Evolutionary conservation across 306 rosid species (phyloP).

Genomic region (Geum urbanum): DNA sequence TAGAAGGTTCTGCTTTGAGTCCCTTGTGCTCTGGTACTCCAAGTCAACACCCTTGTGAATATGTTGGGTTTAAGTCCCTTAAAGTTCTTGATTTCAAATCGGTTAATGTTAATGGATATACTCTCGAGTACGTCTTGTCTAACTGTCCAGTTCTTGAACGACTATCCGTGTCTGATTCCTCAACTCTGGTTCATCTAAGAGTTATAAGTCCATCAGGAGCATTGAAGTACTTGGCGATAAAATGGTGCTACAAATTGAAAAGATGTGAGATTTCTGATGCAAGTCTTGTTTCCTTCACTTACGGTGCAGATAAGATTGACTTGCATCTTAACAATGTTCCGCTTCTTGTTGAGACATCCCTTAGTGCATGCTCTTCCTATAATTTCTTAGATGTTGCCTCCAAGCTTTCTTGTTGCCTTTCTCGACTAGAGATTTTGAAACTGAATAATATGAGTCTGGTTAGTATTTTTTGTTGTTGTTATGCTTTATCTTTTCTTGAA

Average conservation of each 20-base stretch:
- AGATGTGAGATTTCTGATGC: slow-evolving; percentile 1
- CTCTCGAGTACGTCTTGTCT: not conserved
- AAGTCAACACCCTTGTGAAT: not conserved
- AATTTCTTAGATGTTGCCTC: not conserved
- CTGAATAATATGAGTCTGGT: not conserved
- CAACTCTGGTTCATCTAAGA: not conserved
- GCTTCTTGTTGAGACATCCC: slow-evolving; percentile 6
- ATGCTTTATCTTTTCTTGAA: not conserved
- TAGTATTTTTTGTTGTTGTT: not conserved
- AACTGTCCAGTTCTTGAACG: slow-evolving; percentile 5
- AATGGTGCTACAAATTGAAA: not conserved
- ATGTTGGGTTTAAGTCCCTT: not conserved
- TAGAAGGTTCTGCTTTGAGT: not conserved
- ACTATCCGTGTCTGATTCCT: not conserved
- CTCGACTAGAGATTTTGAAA: slow-evolving; percentile 1
- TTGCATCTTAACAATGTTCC: slow-evolving; percentile 5
- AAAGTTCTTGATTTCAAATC: not conserved
- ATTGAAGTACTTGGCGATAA: not conserved
- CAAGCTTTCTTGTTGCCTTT: not conserved
- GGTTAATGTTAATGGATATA: not conserved
- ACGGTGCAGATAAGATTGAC: not conserved
- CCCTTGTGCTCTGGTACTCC: not conserved
- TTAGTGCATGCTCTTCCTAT: not conserved
- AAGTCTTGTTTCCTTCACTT: slow-evolving; percentile 3
- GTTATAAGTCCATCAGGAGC: not conserved